These are phyloP conservation scores for Umbelopsis ramanniana DNA, from an alignment of 192 early-diverging fungal species.

Conservation along the genomic window DNA sequence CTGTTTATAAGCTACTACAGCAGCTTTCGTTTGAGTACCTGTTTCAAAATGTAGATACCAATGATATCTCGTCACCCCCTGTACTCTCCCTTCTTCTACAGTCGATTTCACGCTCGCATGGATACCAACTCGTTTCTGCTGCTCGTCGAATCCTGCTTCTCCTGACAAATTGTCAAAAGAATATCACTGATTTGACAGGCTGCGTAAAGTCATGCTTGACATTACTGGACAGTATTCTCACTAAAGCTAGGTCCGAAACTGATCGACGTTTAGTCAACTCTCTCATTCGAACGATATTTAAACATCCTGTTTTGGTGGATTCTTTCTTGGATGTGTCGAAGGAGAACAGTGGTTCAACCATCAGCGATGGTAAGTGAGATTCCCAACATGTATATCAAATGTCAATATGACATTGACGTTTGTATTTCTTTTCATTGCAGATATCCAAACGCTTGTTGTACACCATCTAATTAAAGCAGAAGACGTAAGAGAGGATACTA, in stretches of 20 bases:
- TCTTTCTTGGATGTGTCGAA: slow-evolving; percentile 3
- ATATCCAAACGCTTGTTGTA: neutral
- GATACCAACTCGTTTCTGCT: neutral
- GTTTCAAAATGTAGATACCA: neutral
- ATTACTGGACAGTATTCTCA: neutral
- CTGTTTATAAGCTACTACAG: neutral
- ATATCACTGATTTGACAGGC: neutral
- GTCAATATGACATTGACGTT: neutral
- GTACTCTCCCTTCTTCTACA: neutral
- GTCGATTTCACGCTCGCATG: neutral
- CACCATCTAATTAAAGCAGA: neutral
- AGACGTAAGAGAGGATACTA: neutral
- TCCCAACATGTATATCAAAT: no score
- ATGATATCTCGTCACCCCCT: neutral
- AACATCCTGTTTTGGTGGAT: neutral
- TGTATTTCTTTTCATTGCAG: neutral
- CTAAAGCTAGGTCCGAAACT: neutral
- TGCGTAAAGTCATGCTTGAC: neutral
- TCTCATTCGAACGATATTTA: neutral
- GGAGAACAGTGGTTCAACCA: neutral
- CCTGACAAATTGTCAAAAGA: neutral
- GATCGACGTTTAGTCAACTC: neutral
- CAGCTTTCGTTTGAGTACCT: neutral
- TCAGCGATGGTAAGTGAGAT: neutral
- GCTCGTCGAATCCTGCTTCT: neutral